Evolutionary conservation across 2,329 filamentous ascomycete genomes (phyloP).

Genomic region (Diplodia seriata): DNA sequence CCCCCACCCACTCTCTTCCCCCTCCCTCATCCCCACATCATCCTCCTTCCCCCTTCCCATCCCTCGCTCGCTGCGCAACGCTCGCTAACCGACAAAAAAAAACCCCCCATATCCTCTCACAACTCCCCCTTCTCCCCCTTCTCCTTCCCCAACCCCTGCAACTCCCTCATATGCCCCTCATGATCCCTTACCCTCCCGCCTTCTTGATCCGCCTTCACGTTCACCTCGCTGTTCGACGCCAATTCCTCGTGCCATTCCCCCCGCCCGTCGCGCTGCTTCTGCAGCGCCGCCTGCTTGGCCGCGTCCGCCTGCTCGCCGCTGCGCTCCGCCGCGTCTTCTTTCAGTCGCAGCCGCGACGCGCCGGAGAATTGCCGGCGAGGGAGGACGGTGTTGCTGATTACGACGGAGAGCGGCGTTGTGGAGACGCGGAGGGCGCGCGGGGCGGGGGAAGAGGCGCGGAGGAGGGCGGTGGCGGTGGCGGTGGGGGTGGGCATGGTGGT

Average conservation of each 20-base stretch:
- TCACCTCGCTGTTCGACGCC: constrained; percentile 48
- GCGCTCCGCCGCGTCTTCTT: constrained; percentile 49
- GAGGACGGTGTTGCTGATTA: too few relatives aligned
- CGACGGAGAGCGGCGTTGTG: background rate
- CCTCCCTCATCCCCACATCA: too few relatives aligned
- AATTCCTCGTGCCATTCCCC: constrained; percentile 54
- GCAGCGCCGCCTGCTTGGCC: constrained; percentile 54
- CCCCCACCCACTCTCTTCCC: too few relatives aligned
- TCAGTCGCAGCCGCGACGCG: constrained; percentile 45
- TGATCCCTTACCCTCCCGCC: constrained; percentile 47
- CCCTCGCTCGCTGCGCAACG: too few relatives aligned
- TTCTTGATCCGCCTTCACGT: constrained; percentile 49
- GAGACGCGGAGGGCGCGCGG: constrained; percentile 9
- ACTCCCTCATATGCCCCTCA: constrained; percentile 51
- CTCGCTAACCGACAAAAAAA: too few relatives aligned
- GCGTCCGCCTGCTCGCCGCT: constrained; percentile 50
- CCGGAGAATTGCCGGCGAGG: constrained; percentile 38
- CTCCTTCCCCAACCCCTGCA: constrained; percentile 53
- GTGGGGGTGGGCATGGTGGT: background rate
- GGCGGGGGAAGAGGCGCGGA: background rate
- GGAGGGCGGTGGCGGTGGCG: background rate
- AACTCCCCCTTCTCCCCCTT: constrained; percentile 48
- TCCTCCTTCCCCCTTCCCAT: too few relatives aligned
- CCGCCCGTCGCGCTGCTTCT: constrained; percentile 52
- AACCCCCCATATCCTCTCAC: too few relatives aligned